Percentiles rank a stretch among this genome's conserved stretches.
Evolutionary conservation across 129 eudicot genomes (phyloP).

Genomic region (Solidago caesia): DNA sequence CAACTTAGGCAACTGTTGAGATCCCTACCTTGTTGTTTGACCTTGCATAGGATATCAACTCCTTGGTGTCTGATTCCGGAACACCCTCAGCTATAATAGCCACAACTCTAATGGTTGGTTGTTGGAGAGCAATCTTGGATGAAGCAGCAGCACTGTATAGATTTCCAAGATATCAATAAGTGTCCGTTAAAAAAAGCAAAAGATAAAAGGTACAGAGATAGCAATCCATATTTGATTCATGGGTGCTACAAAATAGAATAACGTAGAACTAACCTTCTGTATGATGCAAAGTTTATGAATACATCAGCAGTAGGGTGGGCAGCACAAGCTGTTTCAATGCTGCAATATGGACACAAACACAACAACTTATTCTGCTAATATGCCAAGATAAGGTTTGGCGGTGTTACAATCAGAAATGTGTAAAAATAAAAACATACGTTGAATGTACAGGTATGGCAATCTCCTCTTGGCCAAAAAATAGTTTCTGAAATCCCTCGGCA

Average conservation of each 20-base stretch:
- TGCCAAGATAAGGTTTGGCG: not conserved
- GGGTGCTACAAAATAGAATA: not conserved
- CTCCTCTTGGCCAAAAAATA: slow-evolving; percentile 98
- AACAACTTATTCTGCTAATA: not conserved
- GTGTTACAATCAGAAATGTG: not conserved
- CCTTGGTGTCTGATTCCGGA: slow-evolving; percentile 90
- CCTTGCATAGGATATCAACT: slow-evolving; percentile 82
- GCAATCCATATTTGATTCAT: not conserved
- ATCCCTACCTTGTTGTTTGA: slow-evolving; percentile 81
- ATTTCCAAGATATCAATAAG: slow-evolving; percentile 10
- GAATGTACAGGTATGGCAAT: slow-evolving; percentile 99
- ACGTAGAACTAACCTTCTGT: slow-evolving; percentile 65
- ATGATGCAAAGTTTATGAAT: slow-evolving; percentile 94
- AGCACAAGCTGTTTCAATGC: slow-evolving; percentile 94
- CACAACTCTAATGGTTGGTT: slow-evolving; percentile 93
- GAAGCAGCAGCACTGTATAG: slow-evolving; percentile 93
- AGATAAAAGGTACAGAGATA: not conserved
- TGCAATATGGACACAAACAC: slow-evolving; percentile 34
- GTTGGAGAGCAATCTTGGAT: slow-evolving; percentile 88
- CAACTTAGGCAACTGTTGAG: slow-evolving; percentile 13
- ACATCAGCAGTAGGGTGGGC: slow-evolving; percentile 99
- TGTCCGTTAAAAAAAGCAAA: not conserved
- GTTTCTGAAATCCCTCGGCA: slow-evolving; percentile 97
- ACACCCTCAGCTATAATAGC: slow-evolving; percentile 99
- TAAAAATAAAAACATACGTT: slow-evolving; percentile 42